These are phyloP conservation scores for Euphorbia celastroides DNA, from an alignment of 441 rosid species.

Conservation along the genomic window DNA sequence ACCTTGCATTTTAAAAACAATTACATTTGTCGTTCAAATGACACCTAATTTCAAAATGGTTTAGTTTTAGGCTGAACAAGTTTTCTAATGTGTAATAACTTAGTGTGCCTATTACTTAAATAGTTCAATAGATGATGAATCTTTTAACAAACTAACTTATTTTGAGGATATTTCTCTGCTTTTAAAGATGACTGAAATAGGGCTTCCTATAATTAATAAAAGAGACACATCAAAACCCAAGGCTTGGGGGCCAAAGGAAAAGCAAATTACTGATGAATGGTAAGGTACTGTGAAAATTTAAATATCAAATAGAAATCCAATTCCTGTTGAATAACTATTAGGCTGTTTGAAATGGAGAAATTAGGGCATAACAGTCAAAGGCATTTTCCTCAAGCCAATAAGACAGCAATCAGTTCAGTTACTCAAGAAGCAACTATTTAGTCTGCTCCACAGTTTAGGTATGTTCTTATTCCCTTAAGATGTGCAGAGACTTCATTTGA, in stretches of 20 bases:
- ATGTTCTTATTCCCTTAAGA: neutral
- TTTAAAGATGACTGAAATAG: neutral
- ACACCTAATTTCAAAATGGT: neutral
- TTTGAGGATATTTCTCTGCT: neutral
- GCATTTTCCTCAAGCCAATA: neutral
- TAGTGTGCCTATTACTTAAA: neutral
- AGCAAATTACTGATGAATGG: neutral
- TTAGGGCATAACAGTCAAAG: neutral
- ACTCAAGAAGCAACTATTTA: neutral
- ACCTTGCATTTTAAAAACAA: neutral
- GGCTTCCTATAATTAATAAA: neutral
- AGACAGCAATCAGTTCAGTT: neutral
- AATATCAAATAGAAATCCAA: too few species aligned
- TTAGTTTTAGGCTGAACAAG: neutral
- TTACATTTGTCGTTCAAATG: neutral
- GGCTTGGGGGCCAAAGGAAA: neutral
- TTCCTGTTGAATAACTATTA: neutral
- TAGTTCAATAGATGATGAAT: neutral
- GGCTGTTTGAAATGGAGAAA: neutral
- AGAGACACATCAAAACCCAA: neutral
- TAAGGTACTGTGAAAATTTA: too few species aligned
- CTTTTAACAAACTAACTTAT: neutral
- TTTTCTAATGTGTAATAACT: neutral
- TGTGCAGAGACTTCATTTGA: neutral
- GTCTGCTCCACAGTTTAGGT: neutral